Evolutionary conservation across 2,329 filamentous ascomycete genomes (phyloP), one percentile per base, ranked within the genome.

Genomic region (Calonectria henricotiae): DNA sequence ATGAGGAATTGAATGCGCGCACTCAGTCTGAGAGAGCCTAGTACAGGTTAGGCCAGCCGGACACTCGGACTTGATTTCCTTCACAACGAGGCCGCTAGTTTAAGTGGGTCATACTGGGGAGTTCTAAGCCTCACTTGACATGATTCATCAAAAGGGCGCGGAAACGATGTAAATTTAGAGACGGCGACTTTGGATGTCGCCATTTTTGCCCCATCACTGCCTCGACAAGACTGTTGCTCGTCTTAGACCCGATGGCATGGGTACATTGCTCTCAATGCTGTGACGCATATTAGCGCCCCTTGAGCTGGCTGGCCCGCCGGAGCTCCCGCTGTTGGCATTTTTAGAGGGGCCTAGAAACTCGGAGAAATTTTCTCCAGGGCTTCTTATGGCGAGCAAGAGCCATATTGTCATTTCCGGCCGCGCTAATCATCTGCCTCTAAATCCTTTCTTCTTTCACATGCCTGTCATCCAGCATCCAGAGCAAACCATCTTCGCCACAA

Each of bases 51-150:
- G 51, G 5, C 20, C 3, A 39, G 35, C 15, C 51, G 32, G 51
- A 58, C 32, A 5, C 35, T 58, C 51, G 51, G 51, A 58, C 51
- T 58, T 58, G 20, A n/a, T 23, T 58, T 27, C 51, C 51, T 55
- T 37, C 12, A 6, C 6, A 3, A 23, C n/a, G 35, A 6, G 15
- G n/a, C 3, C 12, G 12, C 51, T 39, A 39, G 8, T 8, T 3
- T 15, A 4, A 2, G 51, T 58, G 32, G 51, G 51, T 5, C 32
- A 39, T 39, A 15, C 3, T n/a, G 43, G 4, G 7, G 12, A 8
- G 20, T 44, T 46, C 23, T 23, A 46, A 20, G 43, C 43, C 43
- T 20, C 7, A 23, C 35, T 11, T 20, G 8, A 23, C n/a, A 23
- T 20, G n/a, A 23, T 5, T 46, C 2, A 9, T 4, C 11, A 23